Base-by-base conservation (phyloP, 768 basidiomycete species). In the Russula dissimulans region DNA sequence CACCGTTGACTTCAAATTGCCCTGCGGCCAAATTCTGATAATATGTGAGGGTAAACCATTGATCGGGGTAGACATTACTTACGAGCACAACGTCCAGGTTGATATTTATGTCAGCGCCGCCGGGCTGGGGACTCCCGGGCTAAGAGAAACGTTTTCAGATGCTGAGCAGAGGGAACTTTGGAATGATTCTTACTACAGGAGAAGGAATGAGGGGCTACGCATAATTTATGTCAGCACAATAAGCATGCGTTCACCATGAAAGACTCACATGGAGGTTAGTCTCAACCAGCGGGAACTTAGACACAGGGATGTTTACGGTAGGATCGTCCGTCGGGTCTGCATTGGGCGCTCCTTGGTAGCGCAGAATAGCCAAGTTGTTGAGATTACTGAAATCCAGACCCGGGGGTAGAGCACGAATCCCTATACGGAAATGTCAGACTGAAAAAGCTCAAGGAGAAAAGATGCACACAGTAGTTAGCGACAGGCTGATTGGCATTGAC, bases 401-500 rank as follows among this genome's bases (percentile, higher is more conserved):
- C 22, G 22, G 22, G 22, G 29, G 12, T 36, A 10, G 8, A 67
- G 55, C 22, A 69, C 73, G 69, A 36, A 58, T 60, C 67, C 64
- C 50, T 66, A 57, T 45, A 9, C 12, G 22, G 39, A 55, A 11
- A 41, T 36, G 48, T 26, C n/a, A 3, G 12, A 46, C 31, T 18
- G 32, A 45, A 50, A 48, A 11, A n/a, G 60, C 54, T 2, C 38
- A 9, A 57, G n/a, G n/a, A 57, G 53, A 50, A 26, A 26, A 26
- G 58, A 67, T 60, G 67, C 65, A 38, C 32, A 79, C 78, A 79
- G 65, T 79, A 81, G 64, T 80, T 81, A 42, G 65, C 71, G 9
- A 77, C 69, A 8, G 70, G 64, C 59, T 78, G 71, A 64, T 74
- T 72, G 8, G 79, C 78, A 1, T 71, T 70, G 15, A 81, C 66